Evolutionary conservation across 192 early-diverging fungal species (phyloP), one percentile per base, ranked within the genome.

Genomic region (Rhizoclosmatium globosum): DNA sequence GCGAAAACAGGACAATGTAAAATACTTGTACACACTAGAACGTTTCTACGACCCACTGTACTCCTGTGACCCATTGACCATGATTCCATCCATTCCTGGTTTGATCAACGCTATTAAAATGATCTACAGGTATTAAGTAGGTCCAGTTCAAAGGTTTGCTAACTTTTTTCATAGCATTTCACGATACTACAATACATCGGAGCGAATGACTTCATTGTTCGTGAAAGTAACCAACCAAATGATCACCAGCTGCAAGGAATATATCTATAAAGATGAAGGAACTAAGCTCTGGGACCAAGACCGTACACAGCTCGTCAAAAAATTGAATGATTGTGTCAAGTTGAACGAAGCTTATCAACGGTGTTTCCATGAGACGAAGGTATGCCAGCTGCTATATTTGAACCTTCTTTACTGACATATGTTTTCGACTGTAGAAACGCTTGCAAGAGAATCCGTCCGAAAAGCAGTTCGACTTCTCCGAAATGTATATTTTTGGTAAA

Each of bases 401-500:
- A 79, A 66, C 2, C 0, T 47, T 57, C 68, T 69, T 61, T 80
- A 13, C 23, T 76, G 47, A 31, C 44, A 84, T 21, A 58, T 74
- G 46, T 56, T 45, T 17, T 19, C 4, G 41, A 39, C 53, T 6
- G 46, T 60, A 78, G 78, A 79, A 79, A 73, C 78, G 78, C 21
- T 84, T 91, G 15, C 85, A 89, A 76, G 90, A 91, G 67, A 88
- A 87, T 3, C 89, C 89, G 3, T 66, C 80, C 19, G 90, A 91
- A 76, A 91, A 91, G 77, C 90, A 91, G 59, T 91, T 91, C 68
- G 90, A 91, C 77, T 91, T 91, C 71, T 87, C 85, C 9, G 90
- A 91, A 85, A 91, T 91, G 90, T 91, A 91, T 76, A 91, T 91
- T 76, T 91, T 91, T 74, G 90, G 90, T 44, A 91, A 91, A 74